These are phyloP conservation scores for Cruciata laevipes DNA, from an alignment of 257 asterid species.

Conservation along the genomic window DNA sequence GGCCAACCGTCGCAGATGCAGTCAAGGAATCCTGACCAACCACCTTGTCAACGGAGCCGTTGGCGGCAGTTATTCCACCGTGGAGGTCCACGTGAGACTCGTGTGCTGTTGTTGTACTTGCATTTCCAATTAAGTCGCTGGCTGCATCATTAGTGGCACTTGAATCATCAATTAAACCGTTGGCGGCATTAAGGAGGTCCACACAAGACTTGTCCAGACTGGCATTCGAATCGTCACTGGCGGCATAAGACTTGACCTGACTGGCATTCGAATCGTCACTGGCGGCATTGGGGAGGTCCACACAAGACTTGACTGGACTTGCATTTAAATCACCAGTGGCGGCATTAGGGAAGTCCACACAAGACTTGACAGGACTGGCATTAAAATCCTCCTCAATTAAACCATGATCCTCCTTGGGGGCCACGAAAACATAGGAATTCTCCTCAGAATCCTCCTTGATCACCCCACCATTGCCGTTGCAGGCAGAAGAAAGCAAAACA, in stretches of 20 bases:
- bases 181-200: background rate
- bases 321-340: background rate
- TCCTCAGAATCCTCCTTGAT: slow-evolving; percentile 17
- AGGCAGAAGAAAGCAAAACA: too few species aligned
- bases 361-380: background rate
- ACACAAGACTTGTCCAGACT: background rate
- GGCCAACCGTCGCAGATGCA: background rate
- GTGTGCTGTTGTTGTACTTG: too few species aligned
- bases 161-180: too few species aligned
- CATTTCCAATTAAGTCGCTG: too few species aligned
- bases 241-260: background rate
- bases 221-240: background rate
- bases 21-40: background rate
- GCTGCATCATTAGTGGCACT: too few species aligned
- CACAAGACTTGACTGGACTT: background rate
- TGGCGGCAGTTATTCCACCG: background rate
- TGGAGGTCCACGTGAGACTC: background rate
- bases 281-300: background rate
- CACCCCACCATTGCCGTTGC: background rate
- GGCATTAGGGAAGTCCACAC: background rate
- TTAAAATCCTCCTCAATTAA: too few species aligned
- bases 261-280: background rate
- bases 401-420: background rate
- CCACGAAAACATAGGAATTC: slow-evolving; percentile 44
- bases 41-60: background rate